Evolutionary conservation across 495 filamentous ascomycete genomes (phyloP).

Genomic region (Penicillium goetzii): DNA sequence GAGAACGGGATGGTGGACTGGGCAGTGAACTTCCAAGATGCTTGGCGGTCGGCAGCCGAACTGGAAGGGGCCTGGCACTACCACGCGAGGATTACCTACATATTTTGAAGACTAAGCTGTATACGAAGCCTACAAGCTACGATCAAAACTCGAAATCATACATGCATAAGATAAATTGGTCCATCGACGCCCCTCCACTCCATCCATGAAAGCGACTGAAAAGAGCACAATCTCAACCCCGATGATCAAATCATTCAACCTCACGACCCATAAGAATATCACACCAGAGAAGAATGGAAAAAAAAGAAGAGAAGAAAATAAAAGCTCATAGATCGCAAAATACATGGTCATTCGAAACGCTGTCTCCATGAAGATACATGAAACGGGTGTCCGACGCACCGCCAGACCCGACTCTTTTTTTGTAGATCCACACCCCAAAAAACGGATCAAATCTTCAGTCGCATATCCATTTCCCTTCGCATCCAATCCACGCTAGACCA

Average conservation of each 20-base stretch:
- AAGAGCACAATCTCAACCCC: conserved; percentile 9
- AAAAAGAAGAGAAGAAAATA: conserved; percentile 1
- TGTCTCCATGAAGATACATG: conserved; percentile 25
- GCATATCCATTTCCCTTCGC: conserved; percentile 4
- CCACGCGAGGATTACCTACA: not conserved
- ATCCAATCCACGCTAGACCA: conserved; percentile 33
- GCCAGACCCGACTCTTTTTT: conserved; percentile 15
- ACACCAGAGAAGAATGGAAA: not conserved
- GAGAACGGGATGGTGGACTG: not conserved
- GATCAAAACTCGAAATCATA: not conserved
- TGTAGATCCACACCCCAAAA: not conserved
- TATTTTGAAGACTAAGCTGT: not conserved
- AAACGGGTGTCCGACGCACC: conserved; percentile 1
- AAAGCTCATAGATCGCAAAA: conserved; percentile 17
- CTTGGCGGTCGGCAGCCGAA: not conserved
- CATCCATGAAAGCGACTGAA: conserved; percentile 26
- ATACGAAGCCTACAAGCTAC: not conserved
- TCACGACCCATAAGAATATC: not conserved
- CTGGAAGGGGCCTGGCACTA: not conserved
- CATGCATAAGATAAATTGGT: not conserved
- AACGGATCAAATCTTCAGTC: not conserved
- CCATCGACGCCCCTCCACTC: not conserved
- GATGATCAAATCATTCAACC: not conserved
- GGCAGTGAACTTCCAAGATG: not conserved
- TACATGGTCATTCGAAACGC: conserved; percentile 23